These are phyloP conservation scores for Alternaria triticina DNA, from an alignment of 2,329 filamentous ascomycete genomes.

Conservation along the genomic window DNA sequence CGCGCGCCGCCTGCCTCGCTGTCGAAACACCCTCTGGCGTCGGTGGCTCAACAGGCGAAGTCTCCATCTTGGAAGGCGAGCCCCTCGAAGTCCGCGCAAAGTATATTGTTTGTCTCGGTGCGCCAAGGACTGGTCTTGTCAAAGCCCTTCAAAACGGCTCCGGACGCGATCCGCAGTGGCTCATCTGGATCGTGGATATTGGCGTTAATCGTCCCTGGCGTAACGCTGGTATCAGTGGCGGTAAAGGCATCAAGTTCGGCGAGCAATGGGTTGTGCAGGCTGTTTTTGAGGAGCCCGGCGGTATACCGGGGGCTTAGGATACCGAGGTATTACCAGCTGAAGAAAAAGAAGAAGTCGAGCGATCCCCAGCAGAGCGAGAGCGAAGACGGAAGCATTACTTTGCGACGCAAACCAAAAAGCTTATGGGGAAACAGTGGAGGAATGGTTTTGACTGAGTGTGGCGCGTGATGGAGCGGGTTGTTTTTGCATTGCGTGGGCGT, in stretches of 20 bases:
- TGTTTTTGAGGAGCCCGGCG: conserved; percentile 44
- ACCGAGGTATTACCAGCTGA: not conserved
- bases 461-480: not conserved
- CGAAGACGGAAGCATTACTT: not conserved
- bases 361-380: not conserved
- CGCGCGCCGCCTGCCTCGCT: conserved; percentile 79
- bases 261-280: conserved; percentile 83
- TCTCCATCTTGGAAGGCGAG: conserved; percentile 71
- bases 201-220: conserved; percentile 86
- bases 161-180: conserved; percentile 66
- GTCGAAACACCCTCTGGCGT: conserved; percentile 93
- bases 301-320: conserved; percentile 8
- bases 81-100: conserved; percentile 81
- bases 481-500: conserved; percentile 15
- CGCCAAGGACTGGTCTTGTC: conserved; percentile 83
- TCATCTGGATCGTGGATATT: conserved; percentile 83
- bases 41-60: conserved; percentile 72
- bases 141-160: conserved; percentile 73
- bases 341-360: not conserved
- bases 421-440: not conserved
- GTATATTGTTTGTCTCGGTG: conserved; percentile 83
- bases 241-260: conserved; percentile 87
- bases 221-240: conserved; percentile 79
- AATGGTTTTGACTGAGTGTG: not conserved
- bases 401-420: not conserved